Percentiles rank a stretch among this genome's conserved stretches.
Evolutionary conservation across 805 yeast species (phyloP).

Genomic region (Yamadazyma insecticola): DNA sequence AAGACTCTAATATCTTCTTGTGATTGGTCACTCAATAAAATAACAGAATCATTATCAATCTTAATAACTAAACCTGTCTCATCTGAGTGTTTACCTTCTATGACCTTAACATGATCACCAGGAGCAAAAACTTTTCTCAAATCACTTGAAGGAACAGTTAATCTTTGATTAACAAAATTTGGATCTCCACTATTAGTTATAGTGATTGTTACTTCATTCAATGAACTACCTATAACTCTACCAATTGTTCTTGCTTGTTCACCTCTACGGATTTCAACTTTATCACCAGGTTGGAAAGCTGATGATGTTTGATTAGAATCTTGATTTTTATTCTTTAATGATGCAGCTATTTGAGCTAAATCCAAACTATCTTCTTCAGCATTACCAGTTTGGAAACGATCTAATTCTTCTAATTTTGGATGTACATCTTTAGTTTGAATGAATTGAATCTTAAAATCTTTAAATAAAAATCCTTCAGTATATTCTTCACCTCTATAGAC

Average conservation of each 20-base stretch:
- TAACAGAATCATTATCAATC: conserved; percentile 78
- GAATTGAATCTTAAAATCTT: conserved; percentile 79
- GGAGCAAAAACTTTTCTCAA: conserved; percentile 80
- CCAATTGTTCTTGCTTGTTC: conserved; percentile 92
- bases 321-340: conserved; percentile 54
- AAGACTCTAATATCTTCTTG: conserved; percentile 87
- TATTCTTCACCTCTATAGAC: conserved; percentile 85
- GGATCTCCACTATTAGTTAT: conserved; percentile 55
- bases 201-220: conserved; percentile 47
- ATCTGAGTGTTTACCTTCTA: conserved; percentile 86
- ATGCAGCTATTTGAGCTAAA: conserved; percentile 77
- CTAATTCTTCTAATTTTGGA: conserved; percentile 86
- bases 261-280: conserved; percentile 87
- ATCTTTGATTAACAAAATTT: conserved; percentile 48
- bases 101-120: conserved; percentile 94
- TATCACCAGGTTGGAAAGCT: conserved; percentile 86
- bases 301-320: conserved; percentile 21
- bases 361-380: conserved; percentile 82
- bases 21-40: conserved; percentile 85
- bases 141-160: conserved; percentile 79
- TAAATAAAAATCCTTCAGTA: conserved; percentile 79
- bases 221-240: conserved; percentile 61
- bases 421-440: conserved; percentile 77
- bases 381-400: conserved; percentile 68
- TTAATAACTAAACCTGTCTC: conserved; percentile 93